phyloP scores from a whole-genome alignment of 805 yeast genomes.

The Candida piceae region DNA sequence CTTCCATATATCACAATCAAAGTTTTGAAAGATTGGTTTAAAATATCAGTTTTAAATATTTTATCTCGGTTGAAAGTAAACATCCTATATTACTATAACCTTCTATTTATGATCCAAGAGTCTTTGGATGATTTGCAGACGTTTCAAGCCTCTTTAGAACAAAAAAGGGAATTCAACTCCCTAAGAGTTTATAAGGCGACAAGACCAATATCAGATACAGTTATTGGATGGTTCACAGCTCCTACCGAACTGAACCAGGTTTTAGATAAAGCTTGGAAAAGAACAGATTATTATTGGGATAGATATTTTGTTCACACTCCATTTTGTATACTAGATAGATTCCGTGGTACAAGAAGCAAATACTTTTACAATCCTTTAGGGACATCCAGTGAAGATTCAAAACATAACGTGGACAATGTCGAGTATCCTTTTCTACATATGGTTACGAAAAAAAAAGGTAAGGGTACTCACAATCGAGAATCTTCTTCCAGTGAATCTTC shows the following conservation, averaged over 20 bases:
- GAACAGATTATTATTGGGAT: slow-evolving; percentile 36
- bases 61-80: slow-evolving; percentile 15
- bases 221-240: slow-evolving; percentile 21
- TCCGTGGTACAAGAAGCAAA: slow-evolving; percentile 1
- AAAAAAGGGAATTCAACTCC: slow-evolving; percentile 16
- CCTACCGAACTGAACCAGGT: slow-evolving; percentile 16
- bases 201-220: slow-evolving; percentile 15
- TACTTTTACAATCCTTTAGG: background rate
- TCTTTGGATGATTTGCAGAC: slow-evolving; percentile 18
- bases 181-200: slow-evolving; percentile 13
- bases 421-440: too few species aligned
- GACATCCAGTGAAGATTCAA: background rate
- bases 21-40: slow-evolving; percentile 17
- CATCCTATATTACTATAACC: slow-evolving; percentile 19
- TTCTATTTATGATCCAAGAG: slow-evolving; percentile 20
- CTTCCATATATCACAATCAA: slow-evolving; percentile 22
- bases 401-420: too few species aligned
- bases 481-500: background rate
- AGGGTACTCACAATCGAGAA: too few species aligned
- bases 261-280: slow-evolving; percentile 22
- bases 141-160: slow-evolving; percentile 16
- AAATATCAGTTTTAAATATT: slow-evolving; percentile 12
- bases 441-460: too few species aligned
- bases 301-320: slow-evolving; percentile 35
- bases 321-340: slow-evolving; percentile 22